Evolutionary conservation across 2,329 filamentous ascomycete species (phyloP).

Genomic region (Aspergillus sp.): DNA sequence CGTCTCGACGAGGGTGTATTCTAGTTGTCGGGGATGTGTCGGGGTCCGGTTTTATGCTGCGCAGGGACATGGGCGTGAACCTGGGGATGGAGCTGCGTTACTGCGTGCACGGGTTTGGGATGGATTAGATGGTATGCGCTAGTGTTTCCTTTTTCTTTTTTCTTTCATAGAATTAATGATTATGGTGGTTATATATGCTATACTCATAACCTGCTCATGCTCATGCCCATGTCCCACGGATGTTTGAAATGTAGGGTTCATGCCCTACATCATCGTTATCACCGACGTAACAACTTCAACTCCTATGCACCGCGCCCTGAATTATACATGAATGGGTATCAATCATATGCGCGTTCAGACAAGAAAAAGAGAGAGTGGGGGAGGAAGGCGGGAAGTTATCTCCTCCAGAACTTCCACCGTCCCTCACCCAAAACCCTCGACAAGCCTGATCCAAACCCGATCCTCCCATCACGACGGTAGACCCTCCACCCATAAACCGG

Average conservation of each 20-base stretch:
- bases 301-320: no score
- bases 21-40: constrained; percentile 4
- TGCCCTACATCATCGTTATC: no score
- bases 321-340: constrained; percentile 19
- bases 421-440: no score
- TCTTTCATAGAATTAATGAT: constrained; percentile 4
- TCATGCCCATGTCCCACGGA: neutral
- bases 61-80: neutral
- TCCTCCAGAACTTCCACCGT: constrained; percentile 35
- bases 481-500: constrained; percentile 87
- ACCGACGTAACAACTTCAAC: no score
- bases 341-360: constrained; percentile 9
- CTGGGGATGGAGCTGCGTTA: constrained; percentile 6
- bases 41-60: constrained; percentile 19
- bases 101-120: constrained; percentile 18
- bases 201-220: neutral
- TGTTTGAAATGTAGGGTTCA: no score
- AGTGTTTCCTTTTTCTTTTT: no score
- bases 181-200: constrained; percentile 1
- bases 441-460: constrained; percentile 13
- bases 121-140: constrained; percentile 9
- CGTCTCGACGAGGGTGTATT: constrained; percentile 34
- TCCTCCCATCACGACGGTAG: constrained; percentile 49
- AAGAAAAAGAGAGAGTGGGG: constrained; percentile 1
- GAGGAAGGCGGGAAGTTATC: neutral